Percentiles rank a stretch among this genome's conserved stretches.
These are phyloP conservation scores for Diplodia seriata DNA, from an alignment of 2,329 filamentous ascomycete species.

Conservation along the genomic window DNA sequence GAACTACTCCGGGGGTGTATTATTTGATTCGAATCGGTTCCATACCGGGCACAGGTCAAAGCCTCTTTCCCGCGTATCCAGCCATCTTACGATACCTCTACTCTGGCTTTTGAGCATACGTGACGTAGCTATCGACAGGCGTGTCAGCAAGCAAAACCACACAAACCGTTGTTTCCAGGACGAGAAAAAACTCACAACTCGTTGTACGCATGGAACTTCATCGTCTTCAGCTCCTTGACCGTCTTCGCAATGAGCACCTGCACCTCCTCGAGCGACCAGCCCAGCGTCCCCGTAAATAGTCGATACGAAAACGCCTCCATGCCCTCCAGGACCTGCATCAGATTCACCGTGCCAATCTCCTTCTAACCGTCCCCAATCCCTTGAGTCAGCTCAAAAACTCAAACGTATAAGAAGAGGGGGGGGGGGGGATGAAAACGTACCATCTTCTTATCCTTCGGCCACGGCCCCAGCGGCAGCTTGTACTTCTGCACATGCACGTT, in stretches of 20 bases:
- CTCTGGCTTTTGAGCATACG: neutral
- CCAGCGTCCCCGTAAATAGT: slow-evolving; percentile 50
- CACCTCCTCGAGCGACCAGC: slow-evolving; percentile 53
- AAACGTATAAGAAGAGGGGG: too few relatives aligned
- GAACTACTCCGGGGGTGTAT: too few relatives aligned
- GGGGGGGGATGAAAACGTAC: neutral
- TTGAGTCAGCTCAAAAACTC: too few relatives aligned
- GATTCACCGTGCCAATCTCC: slow-evolving; percentile 39
- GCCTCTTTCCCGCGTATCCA: too few relatives aligned
- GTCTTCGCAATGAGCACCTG: slow-evolving; percentile 44
- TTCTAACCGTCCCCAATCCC: slow-evolving; percentile 26
- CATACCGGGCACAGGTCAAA: too few relatives aligned
- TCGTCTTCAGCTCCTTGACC: neutral
- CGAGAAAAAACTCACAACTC: neutral
- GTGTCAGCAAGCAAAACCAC: neutral
- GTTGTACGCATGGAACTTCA: neutral
- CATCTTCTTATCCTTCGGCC: slow-evolving; percentile 36
- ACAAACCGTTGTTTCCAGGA: neutral
- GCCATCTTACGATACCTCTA: neutral
- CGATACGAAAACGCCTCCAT: slow-evolving; percentile 53
- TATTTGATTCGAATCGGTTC: too few relatives aligned
- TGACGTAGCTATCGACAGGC: neutral
- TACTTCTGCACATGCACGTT: slow-evolving; percentile 44
- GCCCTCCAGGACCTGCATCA: slow-evolving; percentile 51
- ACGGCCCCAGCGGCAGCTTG: slow-evolving; percentile 37